phyloP scores from a whole-genome alignment of 2,329 filamentous ascomycete genomes.

The Dactylellina haptotyla region DNA sequence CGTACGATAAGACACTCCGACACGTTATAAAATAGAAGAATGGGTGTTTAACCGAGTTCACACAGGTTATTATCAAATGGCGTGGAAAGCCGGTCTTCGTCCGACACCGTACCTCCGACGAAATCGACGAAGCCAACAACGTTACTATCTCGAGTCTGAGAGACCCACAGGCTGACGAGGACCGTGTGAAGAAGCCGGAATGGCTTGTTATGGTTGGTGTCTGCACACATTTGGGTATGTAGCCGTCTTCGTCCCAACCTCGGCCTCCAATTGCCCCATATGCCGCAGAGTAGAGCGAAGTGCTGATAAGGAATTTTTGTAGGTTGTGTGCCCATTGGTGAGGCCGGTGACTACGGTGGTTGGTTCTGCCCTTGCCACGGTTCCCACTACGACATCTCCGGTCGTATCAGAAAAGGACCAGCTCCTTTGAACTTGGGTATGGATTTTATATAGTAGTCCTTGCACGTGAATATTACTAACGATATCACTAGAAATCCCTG shows the following conservation, averaged over 20 bases:
- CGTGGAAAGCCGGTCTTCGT: conserved; percentile 99
- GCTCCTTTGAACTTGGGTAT: conserved; percentile 98
- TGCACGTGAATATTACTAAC: conserved; percentile 70
- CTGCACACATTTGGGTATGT: conserved; percentile 85
- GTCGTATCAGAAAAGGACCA: conserved; percentile 95
- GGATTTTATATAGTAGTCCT: conserved; percentile 61
- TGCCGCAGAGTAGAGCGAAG: neutral
- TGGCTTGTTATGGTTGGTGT: conserved; percentile 99
- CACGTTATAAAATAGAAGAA: neutral
- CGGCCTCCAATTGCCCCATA: conserved; percentile 11
- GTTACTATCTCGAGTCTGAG: conserved; percentile 83
- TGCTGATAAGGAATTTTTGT: conserved; percentile 15
- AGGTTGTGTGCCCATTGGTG: conserved; percentile 96
- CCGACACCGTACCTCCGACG: conserved; percentile 91
- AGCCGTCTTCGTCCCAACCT: neutral
- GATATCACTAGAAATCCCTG: conserved; percentile 77
- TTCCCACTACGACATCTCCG: conserved; percentile 99
- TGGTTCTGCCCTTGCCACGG: conserved; percentile 99
- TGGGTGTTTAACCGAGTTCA: neutral
- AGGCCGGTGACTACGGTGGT: conserved; percentile 96
- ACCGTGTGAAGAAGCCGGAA: conserved; percentile 97
- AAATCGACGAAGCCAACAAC: conserved; percentile 95
- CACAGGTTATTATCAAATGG: conserved; percentile 98
- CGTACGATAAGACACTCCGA: conserved; percentile 68
- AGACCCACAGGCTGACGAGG: conserved; percentile 88